phyloP scores from a whole-genome alignment of 371 early-diverging fungal genomes.

The Blastocladiella emersonii region DNA sequence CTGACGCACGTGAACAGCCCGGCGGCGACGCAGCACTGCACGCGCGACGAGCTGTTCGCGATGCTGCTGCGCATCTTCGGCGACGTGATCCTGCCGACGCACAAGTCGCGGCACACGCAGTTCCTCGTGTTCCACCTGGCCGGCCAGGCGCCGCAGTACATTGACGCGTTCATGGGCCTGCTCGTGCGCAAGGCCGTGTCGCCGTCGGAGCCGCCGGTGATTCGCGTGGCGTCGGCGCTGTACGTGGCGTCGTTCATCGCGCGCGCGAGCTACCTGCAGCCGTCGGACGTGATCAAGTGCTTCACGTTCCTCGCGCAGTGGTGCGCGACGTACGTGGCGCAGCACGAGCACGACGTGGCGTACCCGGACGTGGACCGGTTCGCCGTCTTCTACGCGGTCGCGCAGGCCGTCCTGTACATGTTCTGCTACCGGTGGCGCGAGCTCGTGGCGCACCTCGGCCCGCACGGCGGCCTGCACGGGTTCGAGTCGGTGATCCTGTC shows the following conservation, averaged over 20 bases:
- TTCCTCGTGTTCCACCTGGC: constrained; percentile 75
- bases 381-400: constrained; percentile 69
- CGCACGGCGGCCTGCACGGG: constrained; percentile 30
- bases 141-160: constrained; percentile 45
- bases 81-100: constrained; percentile 61
- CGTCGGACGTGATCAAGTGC: constrained; percentile 42
- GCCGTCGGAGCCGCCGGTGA: constrained; percentile 42
- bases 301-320: constrained; percentile 50
- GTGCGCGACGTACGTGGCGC: constrained; percentile 50
- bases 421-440: constrained; percentile 90
- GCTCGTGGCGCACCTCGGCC: constrained; percentile 27
- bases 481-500: constrained; percentile 67
- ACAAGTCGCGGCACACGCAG: constrained; percentile 82
- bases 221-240: constrained; percentile 64
- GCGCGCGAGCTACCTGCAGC: constrained; percentile 61
- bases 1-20: constrained; percentile 41
- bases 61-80: constrained; percentile 65
- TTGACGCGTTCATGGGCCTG: constrained; percentile 65
- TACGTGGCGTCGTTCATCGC: constrained; percentile 81
- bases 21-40: constrained; percentile 14
- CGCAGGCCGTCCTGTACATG: constrained; percentile 78
- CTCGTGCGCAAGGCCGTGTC: constrained; percentile 48
- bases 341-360: constrained; percentile 31
- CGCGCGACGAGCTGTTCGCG: constrained; percentile 38
- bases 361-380: constrained; percentile 40